Evolutionary conservation across 805 yeast genomes (phyloP).

Genomic region (Ogataea haglerorum): DNA sequence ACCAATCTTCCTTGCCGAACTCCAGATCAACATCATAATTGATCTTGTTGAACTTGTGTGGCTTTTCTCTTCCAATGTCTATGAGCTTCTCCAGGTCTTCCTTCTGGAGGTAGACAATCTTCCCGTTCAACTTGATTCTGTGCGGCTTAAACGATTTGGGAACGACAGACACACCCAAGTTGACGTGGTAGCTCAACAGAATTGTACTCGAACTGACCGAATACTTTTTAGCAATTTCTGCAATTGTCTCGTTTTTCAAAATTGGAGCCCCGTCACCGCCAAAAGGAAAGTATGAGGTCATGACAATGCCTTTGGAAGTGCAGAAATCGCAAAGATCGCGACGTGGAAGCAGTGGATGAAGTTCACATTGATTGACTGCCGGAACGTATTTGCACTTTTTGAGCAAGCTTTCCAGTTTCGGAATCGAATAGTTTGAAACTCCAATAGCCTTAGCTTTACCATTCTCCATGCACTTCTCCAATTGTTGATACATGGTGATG

Average conservation of each 20-base stretch:
- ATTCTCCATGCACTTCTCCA: slow-evolving; percentile 65
- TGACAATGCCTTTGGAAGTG: slow-evolving; percentile 28
- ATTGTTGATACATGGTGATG: slow-evolving; percentile 60
- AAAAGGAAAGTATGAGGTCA: slow-evolving; percentile 43
- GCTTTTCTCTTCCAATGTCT: slow-evolving; percentile 10
- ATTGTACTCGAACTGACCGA: slow-evolving; percentile 48
- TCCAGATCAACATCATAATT: slow-evolving; percentile 6
- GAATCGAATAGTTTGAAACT: slow-evolving; percentile 36
- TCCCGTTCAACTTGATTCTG: slow-evolving; percentile 33
- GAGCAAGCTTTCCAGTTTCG: slow-evolving; percentile 33
- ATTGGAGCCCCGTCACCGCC: slow-evolving; percentile 42
- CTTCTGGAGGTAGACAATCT: slow-evolving; percentile 33
- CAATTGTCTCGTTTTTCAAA: slow-evolving; percentile 30
- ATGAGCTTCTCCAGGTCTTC: slow-evolving; percentile 31
- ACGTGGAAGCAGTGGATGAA: slow-evolving; percentile 41
- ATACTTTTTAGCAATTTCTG: slow-evolving; percentile 52
- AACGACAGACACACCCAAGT: slow-evolving; percentile 32
- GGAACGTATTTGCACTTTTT: slow-evolving; percentile 37
- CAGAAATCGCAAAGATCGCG: slow-evolving; percentile 31
- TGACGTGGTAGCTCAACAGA: slow-evolving; percentile 36
- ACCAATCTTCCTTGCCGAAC: slow-evolving; percentile 1
- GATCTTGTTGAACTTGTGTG: slow-evolving; percentile 2
- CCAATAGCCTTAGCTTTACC: slow-evolving; percentile 43
- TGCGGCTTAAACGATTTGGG: slow-evolving; percentile 40
- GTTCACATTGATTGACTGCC: slow-evolving; percentile 43